phyloP scores from a whole-genome alignment of 2,329 filamentous ascomycete species.

The Xylaria sp. region DNA sequence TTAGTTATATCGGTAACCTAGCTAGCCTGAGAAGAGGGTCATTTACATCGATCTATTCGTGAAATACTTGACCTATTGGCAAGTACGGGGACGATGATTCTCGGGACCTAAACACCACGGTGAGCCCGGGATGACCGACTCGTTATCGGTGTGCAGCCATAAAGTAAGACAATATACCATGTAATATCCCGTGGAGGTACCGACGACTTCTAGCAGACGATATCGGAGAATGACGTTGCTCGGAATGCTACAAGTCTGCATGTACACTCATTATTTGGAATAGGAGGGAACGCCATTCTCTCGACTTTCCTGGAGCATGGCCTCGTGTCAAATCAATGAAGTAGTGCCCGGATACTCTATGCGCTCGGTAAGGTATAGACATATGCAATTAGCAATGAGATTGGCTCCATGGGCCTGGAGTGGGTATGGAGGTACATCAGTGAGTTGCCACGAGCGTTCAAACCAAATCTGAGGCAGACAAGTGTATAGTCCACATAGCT shows the following conservation, averaged over 20 bases:
- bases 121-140: background rate
- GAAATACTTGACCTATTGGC: background rate
- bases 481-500: background rate
- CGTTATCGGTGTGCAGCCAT: background rate
- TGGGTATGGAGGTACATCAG: background rate
- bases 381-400: background rate
- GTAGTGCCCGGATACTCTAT: no score
- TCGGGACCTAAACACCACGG: background rate
- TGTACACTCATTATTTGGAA: background rate
- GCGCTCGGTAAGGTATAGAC: background rate
- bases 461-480: background rate
- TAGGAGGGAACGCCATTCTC: background rate
- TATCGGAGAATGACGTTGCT: background rate
- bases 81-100: background rate
- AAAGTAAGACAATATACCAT: conserved; percentile 11
- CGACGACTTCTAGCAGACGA: background rate
- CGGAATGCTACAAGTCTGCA: background rate
- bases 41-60: background rate
- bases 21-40: background rate
- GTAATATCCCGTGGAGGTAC: conserved; percentile 1
- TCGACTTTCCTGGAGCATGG: background rate
- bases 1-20: background rate
- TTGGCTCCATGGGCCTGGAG: background rate
- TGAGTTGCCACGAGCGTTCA: background rate
- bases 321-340: background rate